phyloP scores from a whole-genome alignment of 352 stramenopile species.

The Phytophthora litchii region DNA sequence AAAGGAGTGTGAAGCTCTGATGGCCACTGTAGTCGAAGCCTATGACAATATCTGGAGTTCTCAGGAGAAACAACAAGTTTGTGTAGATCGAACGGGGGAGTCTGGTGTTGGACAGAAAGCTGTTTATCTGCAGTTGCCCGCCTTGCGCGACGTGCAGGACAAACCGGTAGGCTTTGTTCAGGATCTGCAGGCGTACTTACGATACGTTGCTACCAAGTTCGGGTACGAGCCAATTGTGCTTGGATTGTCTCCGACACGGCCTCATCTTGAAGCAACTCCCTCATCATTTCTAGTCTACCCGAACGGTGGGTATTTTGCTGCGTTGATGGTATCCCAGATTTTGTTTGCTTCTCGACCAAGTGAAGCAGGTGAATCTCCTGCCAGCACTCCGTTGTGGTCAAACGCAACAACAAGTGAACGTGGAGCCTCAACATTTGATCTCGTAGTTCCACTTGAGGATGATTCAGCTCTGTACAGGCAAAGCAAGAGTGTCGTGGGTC shows the following conservation, averaged over 20 bases:
- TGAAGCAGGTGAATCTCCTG: slow-evolving; percentile 8
- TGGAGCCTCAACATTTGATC: slow-evolving; percentile 24
- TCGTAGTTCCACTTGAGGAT: slow-evolving; percentile 30
- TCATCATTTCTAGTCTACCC: slow-evolving; percentile 18
- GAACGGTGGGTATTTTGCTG: slow-evolving; percentile 32
- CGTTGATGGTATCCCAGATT: slow-evolving; percentile 24
- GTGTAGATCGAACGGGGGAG: slow-evolving; percentile 22
- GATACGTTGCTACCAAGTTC: slow-evolving; percentile 61
- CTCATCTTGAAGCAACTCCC: background rate
- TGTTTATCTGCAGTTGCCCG: slow-evolving; percentile 46
- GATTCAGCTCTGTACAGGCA: slow-evolving; percentile 36
- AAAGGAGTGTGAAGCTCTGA: slow-evolving; percentile 30
- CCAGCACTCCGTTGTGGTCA: slow-evolving; percentile 21
- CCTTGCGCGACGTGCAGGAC: slow-evolving; percentile 29
- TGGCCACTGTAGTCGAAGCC: slow-evolving; percentile 32
- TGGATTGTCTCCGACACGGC: slow-evolving; percentile 9
- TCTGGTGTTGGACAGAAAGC: slow-evolving; percentile 24
- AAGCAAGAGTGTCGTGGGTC: slow-evolving; percentile 43
- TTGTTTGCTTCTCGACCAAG: slow-evolving; percentile 30
- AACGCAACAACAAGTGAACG: slow-evolving; percentile 26
- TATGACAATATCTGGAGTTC: slow-evolving; percentile 24
- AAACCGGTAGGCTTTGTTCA: slow-evolving; percentile 33
- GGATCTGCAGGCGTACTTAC: slow-evolving; percentile 59
- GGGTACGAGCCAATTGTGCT: slow-evolving; percentile 53
- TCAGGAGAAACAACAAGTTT: slow-evolving; percentile 32